A percentile compares a stretch with the other conserved stretches of the same genome.
These are phyloP conservation scores for Phytophthora uliginosa DNA, from an alignment of 352 stramenopile species.

Conservation along the genomic window DNA sequence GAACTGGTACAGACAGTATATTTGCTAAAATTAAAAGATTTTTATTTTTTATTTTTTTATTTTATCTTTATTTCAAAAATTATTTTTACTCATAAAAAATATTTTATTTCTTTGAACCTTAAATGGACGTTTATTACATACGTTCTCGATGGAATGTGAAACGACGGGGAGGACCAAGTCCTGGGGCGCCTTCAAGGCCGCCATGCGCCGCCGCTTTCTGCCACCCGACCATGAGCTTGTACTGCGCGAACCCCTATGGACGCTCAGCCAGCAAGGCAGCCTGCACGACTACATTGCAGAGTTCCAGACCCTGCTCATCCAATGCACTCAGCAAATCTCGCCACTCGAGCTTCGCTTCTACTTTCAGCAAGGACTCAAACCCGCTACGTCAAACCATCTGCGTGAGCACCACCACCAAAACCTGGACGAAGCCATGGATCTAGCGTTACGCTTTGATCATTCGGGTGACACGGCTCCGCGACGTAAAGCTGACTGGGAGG, in stretches of 20 bases:
- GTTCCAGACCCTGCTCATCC: slow-evolving; percentile 8
- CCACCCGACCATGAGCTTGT: slow-evolving; percentile 4
- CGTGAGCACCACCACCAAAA: not conserved
- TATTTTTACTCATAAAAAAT: too few species aligned
- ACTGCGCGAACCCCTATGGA: not conserved
- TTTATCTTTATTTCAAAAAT: too few species aligned
- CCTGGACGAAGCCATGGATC: too few species aligned
- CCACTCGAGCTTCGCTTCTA: not conserved
- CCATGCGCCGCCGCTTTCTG: not conserved
- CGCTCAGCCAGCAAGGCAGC: not conserved
- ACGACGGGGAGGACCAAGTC: slow-evolving; percentile 1
- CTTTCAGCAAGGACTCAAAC: not conserved
- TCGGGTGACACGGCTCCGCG: too few species aligned
- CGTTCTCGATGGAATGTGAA: slow-evolving; percentile 8
- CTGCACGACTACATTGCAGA: slow-evolving; percentile 11
- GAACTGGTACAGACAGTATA: slow-evolving; percentile 11
- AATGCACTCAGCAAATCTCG: slow-evolving; percentile 11
- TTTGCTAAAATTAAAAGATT: too few species aligned
- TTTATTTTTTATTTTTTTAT: too few species aligned
- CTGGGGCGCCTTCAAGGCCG: not conserved
- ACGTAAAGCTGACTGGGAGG: too few species aligned
- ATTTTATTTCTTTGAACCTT: too few species aligned
- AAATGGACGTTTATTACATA: too few species aligned
- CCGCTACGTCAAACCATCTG: not conserved
- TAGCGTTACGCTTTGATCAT: too few species aligned